A percentile compares a stretch with the other conserved stretches of the same genome.
Evolutionary conservation across 768 basidiomycete genomes (phyloP).

Genomic region (Calocybe cyanea): DNA sequence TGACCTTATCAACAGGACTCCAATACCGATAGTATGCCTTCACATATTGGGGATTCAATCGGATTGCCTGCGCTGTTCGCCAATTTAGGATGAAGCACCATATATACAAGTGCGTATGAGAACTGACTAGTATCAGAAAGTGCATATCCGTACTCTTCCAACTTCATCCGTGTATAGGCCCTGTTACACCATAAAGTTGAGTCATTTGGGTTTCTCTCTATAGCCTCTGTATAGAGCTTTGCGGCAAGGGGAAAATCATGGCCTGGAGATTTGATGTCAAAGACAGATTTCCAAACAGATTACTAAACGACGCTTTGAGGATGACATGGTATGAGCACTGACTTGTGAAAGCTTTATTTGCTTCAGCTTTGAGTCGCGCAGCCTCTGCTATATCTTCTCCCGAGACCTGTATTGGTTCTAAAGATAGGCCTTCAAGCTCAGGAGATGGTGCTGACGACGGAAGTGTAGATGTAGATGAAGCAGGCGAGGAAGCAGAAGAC

Average conservation of each 20-base stretch:
- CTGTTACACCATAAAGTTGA: conserved; percentile 93
- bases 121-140: conserved; percentile 79
- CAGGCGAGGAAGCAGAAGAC: conserved; percentile 38
- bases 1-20: neutral
- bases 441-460: conserved; percentile 60
- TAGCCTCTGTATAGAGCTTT: conserved; percentile 76
- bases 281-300: neutral
- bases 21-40: conserved; percentile 85
- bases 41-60: conserved; percentile 83
- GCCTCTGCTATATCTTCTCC: conserved; percentile 71
- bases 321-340: conserved; percentile 19
- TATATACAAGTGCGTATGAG: neutral
- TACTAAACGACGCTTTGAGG: conserved; percentile 1
- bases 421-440: conserved; percentile 44
- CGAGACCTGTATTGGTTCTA: conserved; percentile 49
- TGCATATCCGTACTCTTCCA: conserved; percentile 93
- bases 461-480: conserved; percentile 41
- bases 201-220: conserved; percentile 85
- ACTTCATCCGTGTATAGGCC: conserved; percentile 86
- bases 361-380: conserved; percentile 70
- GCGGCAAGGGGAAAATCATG: conserved; percentile 79
- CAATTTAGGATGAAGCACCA: conserved; percentile 6
- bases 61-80: conserved; percentile 71
- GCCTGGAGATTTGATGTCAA: conserved; percentile 26
- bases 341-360: conserved; percentile 86